Conservation (phyloP, 2,329 filamentous ascomycete genomes). For the Paecilomyces variotii region DNA sequence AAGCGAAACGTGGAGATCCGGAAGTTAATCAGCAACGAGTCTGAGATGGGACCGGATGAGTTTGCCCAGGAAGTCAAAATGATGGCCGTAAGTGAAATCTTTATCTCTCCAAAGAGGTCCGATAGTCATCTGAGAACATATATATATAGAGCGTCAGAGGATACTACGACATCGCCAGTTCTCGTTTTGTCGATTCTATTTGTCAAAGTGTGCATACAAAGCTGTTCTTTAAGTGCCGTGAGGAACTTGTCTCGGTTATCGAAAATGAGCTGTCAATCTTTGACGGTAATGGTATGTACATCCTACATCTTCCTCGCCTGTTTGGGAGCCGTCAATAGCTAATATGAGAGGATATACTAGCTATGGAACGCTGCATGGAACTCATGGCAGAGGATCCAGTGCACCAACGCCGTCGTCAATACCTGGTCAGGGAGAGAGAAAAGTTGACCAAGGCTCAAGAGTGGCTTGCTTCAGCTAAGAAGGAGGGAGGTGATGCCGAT, state of each 20-base stretch:
- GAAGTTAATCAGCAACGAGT: slow-evolving; percentile 13
- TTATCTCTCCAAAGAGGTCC: neutral
- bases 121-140: slow-evolving; percentile 5
- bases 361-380: slow-evolving; percentile 24
- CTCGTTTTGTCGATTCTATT: slow-evolving; percentile 30
- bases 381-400: slow-evolving; percentile 32
- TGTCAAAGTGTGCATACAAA: slow-evolving; percentile 30
- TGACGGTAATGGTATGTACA: slow-evolving; percentile 22
- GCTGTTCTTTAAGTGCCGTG: slow-evolving; percentile 27
- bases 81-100: slow-evolving; percentile 30
- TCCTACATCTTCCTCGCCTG: neutral
- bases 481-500: slow-evolving; percentile 8
- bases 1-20: slow-evolving; percentile 13
- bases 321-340: neutral
- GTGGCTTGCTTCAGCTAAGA: slow-evolving; percentile 17
- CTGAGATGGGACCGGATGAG: slow-evolving; percentile 23
- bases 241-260: slow-evolving; percentile 22
- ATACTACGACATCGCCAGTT: slow-evolving; percentile 33
- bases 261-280: slow-evolving; percentile 21
- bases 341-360: slow-evolving; percentile 12
- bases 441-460: slow-evolving; percentile 27
- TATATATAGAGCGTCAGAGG: slow-evolving; percentile 25
- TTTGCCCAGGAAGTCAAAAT: slow-evolving; percentile 32
- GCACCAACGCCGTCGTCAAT: slow-evolving; percentile 22
- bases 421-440: slow-evolving; percentile 22